Evolutionary conservation across 805 yeast species (phyloP), one percentile per base, ranked within the genome.

Genomic region (Debaryomyces tyrocola): DNA sequence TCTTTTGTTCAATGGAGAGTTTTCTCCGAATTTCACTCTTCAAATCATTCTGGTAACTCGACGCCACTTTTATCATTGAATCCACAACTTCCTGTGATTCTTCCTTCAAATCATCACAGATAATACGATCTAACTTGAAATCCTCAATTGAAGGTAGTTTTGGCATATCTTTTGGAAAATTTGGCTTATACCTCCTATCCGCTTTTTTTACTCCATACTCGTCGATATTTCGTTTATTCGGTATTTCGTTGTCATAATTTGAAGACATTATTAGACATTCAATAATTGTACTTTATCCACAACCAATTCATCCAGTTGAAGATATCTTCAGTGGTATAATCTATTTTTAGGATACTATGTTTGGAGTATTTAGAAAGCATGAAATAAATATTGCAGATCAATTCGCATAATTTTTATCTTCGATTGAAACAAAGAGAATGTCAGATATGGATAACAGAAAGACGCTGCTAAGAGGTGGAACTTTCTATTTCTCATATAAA

Each of bases 41-140:
- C 43, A 73, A 58, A 45, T 73, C 78, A 21, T 56, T 50, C 47
- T 70, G 71, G 48, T 70, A 73, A 40, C 63, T 63, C 17, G 54
- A 21, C 6, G 67, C 52, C 6, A 66, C 70, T 17, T 51, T 49
- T 21, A 64, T 40, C 14, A 71, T 48, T 15, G 68, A 48, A 11
- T 55, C 56, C 2, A 61, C 53, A n/a, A 67, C 69, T 21, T 60
- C 63, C 9, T 58, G 56, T 2, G 70, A 50, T 45, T 70, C 75
- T 15, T 46, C 51, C 8, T 46, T 43, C 10, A 72, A 47, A 5
- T 53, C 59, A 6, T 50, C 47, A 18, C 56, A 42, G 27, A 73
- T 48, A 14, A 73, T 67, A 39, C 53, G 48, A 43, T 59, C 64
- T 4, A 73, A 55, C 33, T 60, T 57, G 50, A 73, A 73, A 17